Conservation (phyloP, 106 monocot genomes). For the Dioscorea alata region DNA sequence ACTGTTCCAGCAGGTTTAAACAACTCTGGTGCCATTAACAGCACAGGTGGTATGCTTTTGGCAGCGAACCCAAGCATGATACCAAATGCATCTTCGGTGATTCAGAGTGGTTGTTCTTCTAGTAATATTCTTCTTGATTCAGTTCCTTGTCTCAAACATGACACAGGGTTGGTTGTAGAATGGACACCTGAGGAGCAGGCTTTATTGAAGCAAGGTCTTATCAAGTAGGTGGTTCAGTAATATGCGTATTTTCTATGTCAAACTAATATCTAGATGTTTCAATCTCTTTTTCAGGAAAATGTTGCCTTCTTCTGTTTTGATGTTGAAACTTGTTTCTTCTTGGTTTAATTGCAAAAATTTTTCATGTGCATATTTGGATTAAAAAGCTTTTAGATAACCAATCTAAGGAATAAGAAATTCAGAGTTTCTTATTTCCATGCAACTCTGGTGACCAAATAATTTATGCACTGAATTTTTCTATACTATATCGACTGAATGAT, state of each 20-base stretch:
- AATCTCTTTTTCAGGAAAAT: not conserved
- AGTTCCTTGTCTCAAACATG: slow-evolving; percentile 39
- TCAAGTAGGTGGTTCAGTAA: slow-evolving; percentile 25
- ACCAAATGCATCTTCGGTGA: slow-evolving; percentile 17
- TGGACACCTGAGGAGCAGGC: slow-evolving; percentile 56
- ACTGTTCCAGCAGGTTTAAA: slow-evolving; percentile 22
- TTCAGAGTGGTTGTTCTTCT: slow-evolving; percentile 24
- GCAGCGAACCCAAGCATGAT: slow-evolving; percentile 22
- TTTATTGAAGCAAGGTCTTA: slow-evolving; percentile 35
- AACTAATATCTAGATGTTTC: not conserved
- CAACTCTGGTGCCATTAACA: slow-evolving; percentile 20
- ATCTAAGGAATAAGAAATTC: not conserved
- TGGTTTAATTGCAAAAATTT: no score
- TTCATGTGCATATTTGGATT: no score
- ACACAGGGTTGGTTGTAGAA: slow-evolving; percentile 40
- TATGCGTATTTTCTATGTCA: not conserved
- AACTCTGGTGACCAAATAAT: no score
- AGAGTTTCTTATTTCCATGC: not conserved
- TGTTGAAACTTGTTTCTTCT: not conserved
- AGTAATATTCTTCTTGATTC: slow-evolving; percentile 36
- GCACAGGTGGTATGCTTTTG: slow-evolving; percentile 23
- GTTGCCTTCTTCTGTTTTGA: not conserved
- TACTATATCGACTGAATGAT: no score
- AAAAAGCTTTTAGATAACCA: not conserved
- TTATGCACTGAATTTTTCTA: no score